Base-by-base conservation (phyloP, 2,329 filamentous ascomycete species). In the Colletotrichum musicola region DNA sequence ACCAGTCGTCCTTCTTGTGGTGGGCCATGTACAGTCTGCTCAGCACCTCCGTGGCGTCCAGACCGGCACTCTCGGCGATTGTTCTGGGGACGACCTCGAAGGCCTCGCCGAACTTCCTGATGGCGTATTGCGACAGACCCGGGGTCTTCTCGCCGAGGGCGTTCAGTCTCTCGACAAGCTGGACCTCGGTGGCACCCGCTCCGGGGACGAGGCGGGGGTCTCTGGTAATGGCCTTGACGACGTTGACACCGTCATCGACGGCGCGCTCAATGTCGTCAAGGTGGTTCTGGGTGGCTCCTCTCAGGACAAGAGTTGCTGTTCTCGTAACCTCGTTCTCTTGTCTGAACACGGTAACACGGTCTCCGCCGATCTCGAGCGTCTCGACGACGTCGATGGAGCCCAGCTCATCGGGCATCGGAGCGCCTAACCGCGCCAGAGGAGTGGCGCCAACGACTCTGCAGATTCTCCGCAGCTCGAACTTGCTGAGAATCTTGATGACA, bases 331-430 rank as follows among this genome's bases (percentile, higher is more conserved):
- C 94, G 77, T 94, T 91, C 81, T 99, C 96, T 86, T 99, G 96
- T 76, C 97, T 89, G 89, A 99, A 99, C 68, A 99, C 95, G 49
- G 96, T 99, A 68, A 99, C 97, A 71, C 96, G 92, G 85, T 99
- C 96, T 74, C 96, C 96, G 72, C 96, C 96, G 79, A 99, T 98
- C 83, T 99, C 96, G 51, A 97, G 88, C 1, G 97, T 98, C 87
- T 99, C 96, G 38, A 99, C 96, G 65, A 99, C 82, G 79, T 99
- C 96, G 72, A 99, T 90, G 75, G 83, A 92, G 72, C 96, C 96
- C 95, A 97, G 98, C 86, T 99, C 96, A 75, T 99, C 96, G n/a
- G 97, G 96, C 96, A 99, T 99, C 51, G 96, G 96, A 16, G 97
- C 96, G 72, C 96, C 96, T 55, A 99, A 87, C 75, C 96, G 92